Evolutionary conservation across 140 eudicot genomes (phyloP).

Genomic region (Senecio squalidus): DNA sequence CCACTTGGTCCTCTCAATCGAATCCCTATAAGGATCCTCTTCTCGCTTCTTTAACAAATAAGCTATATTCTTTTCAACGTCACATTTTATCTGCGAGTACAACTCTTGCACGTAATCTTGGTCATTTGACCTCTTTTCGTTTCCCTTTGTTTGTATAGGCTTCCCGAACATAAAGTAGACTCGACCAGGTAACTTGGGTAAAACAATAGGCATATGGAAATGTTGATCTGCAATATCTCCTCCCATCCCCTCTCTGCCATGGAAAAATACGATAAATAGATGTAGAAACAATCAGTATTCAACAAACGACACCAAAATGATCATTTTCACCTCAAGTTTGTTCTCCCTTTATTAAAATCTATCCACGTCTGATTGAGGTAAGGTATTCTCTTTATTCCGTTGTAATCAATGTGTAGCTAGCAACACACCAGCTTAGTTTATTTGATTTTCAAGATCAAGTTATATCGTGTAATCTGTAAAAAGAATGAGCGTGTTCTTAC

Average conservation of each 20-base stretch:
- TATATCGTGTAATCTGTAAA: slow-evolving; percentile 2
- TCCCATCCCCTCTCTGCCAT: slow-evolving; percentile 37
- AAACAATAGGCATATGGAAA: slow-evolving; percentile 46
- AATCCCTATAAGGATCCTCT: slow-evolving; percentile 72
- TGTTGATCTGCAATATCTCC: slow-evolving; percentile 66
- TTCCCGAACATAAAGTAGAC: slow-evolving; percentile 73
- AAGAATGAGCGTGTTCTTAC: slow-evolving; percentile 28
- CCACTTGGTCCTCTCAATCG: slow-evolving; percentile 42
- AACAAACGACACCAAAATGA: not conserved
- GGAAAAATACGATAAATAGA: not conserved
- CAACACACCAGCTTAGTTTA: slow-evolving; percentile 8
- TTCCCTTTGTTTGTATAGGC: slow-evolving; percentile 70
- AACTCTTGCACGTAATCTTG: slow-evolving; percentile 45
- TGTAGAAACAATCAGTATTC: not conserved
- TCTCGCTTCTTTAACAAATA: slow-evolving; percentile 64
- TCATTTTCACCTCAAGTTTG: slow-evolving; percentile 21
- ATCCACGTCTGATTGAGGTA: slow-evolving; percentile 19
- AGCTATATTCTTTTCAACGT: slow-evolving; percentile 52
- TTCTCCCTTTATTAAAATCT: slow-evolving; percentile 22
- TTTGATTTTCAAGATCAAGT: not conserved
- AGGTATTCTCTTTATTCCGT: slow-evolving; percentile 70
- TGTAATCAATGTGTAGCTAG: slow-evolving; percentile 32
- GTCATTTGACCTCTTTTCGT: slow-evolving; percentile 38
- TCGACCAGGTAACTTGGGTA: slow-evolving; percentile 82
- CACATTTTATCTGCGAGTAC: slow-evolving; percentile 54